Conservation (phyloP, 2,329 filamentous ascomycete genomes). For the Xylariaceae sp. region DNA sequence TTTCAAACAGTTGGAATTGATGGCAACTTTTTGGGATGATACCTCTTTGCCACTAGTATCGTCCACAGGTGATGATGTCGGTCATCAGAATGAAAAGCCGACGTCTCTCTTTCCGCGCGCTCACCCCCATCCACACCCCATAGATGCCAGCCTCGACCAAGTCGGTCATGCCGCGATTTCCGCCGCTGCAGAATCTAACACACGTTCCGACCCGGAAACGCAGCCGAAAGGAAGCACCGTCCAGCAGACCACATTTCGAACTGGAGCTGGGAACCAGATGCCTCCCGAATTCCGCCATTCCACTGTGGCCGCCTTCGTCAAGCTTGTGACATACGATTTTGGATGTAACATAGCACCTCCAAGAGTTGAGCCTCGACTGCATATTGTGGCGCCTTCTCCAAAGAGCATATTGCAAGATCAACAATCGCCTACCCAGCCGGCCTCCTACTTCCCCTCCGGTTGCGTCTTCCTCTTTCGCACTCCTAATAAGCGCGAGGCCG, state of each 20-base stretch:
- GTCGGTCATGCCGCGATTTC: slow-evolving; percentile 10
- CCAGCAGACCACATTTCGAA: slow-evolving; percentile 36
- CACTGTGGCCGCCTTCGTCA: slow-evolving; percentile 56
- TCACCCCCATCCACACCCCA: slow-evolving; percentile 2
- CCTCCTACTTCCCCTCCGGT: slow-evolving; percentile 53
- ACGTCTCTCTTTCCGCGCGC: slow-evolving; percentile 5
- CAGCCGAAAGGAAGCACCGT: slow-evolving; percentile 8
- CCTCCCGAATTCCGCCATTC: slow-evolving; percentile 54
- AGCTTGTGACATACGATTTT: slow-evolving; percentile 63
- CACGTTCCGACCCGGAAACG: slow-evolving; percentile 10
- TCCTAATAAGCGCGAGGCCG: slow-evolving; percentile 55
- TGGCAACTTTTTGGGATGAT: slow-evolving; percentile 60
- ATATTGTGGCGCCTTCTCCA: slow-evolving; percentile 37
- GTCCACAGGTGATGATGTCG: slow-evolving; percentile 4
- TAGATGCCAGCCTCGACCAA: slow-evolving; percentile 16
- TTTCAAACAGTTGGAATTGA: slow-evolving; percentile 56
- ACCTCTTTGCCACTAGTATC: slow-evolving; percentile 36
- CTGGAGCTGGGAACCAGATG: slow-evolving; percentile 49
- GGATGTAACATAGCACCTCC: slow-evolving; percentile 56
- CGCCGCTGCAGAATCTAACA: slow-evolving; percentile 13
- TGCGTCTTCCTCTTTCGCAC: slow-evolving; percentile 59
- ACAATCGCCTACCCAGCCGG: slow-evolving; percentile 27
- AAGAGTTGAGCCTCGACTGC: slow-evolving; percentile 55
- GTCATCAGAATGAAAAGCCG: slow-evolving; percentile 4
- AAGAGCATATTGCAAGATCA: not conserved